Percentiles rank a stretch among this genome's conserved stretches.
phyloP scores from a whole-genome alignment of 2,329 filamentous ascomycete genomes.

The Exophiala lecanii-corni region DNA sequence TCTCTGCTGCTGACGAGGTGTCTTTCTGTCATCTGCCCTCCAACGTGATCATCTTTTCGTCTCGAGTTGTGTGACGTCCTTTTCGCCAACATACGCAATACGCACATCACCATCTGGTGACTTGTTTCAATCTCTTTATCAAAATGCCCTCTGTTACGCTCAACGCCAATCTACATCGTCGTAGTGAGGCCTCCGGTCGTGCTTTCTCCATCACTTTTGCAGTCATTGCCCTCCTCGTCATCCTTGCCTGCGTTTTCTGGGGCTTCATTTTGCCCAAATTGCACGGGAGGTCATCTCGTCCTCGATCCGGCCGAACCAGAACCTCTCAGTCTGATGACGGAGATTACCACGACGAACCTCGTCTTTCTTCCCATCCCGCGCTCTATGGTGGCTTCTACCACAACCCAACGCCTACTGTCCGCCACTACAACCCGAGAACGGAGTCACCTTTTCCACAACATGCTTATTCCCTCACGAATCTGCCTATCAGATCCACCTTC shows the following conservation, averaged over 20 bases:
- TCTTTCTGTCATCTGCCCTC: too few species aligned
- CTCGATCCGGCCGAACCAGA: not conserved
- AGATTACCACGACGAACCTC: constrained; percentile 3
- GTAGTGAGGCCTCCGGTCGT: constrained; percentile 7
- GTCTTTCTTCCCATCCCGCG: constrained; percentile 21
- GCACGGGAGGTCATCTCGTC: constrained; percentile 13
- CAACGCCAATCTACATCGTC: constrained; percentile 6
- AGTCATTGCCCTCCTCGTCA: constrained; percentile 15
- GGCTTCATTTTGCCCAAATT: constrained; percentile 19
- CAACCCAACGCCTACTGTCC: constrained; percentile 7
- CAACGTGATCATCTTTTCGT: too few species aligned
- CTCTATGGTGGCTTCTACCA: constrained; percentile 14
- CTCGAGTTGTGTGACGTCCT: too few species aligned
- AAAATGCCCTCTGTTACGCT: constrained; percentile 8
- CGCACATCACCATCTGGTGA: not conserved
- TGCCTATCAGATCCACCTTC: not conserved
- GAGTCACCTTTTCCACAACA: constrained; percentile 19
- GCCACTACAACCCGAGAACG: constrained; percentile 19
- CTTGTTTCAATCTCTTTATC: not conserved
- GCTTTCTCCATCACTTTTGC: constrained; percentile 19
- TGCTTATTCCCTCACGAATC: constrained; percentile 6
- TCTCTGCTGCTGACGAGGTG: too few species aligned
- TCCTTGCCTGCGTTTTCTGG: constrained; percentile 19
- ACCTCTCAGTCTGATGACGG: not conserved
- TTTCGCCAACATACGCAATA: too few species aligned